phyloP scores from a whole-genome alignment of 169 alveolate genomes.

The Babesia ovis region DNA sequence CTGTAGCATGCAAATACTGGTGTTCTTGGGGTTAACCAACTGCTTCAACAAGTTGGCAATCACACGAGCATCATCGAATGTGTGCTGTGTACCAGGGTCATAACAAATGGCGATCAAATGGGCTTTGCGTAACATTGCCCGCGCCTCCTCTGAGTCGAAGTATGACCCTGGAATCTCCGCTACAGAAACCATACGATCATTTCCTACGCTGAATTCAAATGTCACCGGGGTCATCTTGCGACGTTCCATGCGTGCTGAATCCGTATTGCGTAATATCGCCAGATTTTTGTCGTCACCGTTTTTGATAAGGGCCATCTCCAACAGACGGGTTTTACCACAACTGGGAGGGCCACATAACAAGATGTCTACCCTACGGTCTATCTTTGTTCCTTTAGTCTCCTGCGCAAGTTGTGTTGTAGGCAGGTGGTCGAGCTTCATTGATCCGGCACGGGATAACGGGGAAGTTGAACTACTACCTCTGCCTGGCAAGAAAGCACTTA shows the following conservation, averaged over 20 bases:
- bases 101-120: conserved; percentile 54
- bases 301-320: conserved; percentile 64
- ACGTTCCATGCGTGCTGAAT: conserved; percentile 17
- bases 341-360: conserved; percentile 66
- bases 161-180: conserved; percentile 59
- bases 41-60: conserved; percentile 45
- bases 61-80: conserved; percentile 46
- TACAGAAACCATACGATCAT: conserved; percentile 18
- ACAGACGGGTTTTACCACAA: conserved; percentile 64
- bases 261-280: conserved; percentile 30
- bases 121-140: conserved; percentile 26
- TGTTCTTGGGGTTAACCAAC: conserved; percentile 41
- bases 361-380: conserved; percentile 40
- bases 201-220: conserved; percentile 6
- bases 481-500: not conserved
- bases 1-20: conserved; percentile 54
- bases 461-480: not conserved
- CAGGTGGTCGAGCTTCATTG: not conserved
- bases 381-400: not conserved
- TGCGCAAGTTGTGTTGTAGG: not conserved
- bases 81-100: conserved; percentile 56
- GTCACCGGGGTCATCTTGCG: conserved; percentile 19
- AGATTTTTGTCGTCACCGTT: conserved; percentile 54
- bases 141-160: conserved; percentile 51
- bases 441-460: not conserved